Evolutionary conservation across 2,329 filamentous ascomycete species (phyloP).

Genomic region (Verticillium dahliae): DNA sequence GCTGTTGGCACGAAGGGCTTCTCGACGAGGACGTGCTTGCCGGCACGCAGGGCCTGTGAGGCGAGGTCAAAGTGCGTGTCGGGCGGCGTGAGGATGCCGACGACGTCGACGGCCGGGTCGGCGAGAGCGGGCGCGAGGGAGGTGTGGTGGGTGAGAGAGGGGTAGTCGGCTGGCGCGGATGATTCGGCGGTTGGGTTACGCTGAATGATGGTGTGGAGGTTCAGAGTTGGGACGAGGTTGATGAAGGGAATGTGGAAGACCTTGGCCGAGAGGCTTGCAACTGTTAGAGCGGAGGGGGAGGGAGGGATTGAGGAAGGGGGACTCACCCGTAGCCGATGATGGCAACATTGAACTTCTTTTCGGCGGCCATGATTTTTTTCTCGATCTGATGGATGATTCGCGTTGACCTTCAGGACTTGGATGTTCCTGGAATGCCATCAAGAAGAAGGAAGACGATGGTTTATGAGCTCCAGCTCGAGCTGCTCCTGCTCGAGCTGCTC

Average conservation of each 20-base stretch:
- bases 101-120: constrained; percentile 60
- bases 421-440: background rate
- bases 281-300: constrained; percentile 1
- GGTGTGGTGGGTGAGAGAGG: constrained; percentile 57
- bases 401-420: too few species aligned
- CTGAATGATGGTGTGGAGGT: constrained; percentile 70
- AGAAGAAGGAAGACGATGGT: background rate
- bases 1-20: constrained; percentile 75
- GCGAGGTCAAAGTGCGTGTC: constrained; percentile 62
- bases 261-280: constrained; percentile 56
- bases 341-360: constrained; percentile 41
- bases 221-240: constrained; percentile 54
- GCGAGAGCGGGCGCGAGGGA: constrained; percentile 55
- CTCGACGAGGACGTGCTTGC: constrained; percentile 75
- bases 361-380: constrained; percentile 3
- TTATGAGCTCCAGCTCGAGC: background rate
- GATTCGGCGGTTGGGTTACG: constrained; percentile 60
- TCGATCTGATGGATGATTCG: background rate
- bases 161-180: constrained; percentile 64
- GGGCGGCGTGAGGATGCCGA: constrained; percentile 66
- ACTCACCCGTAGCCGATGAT: constrained; percentile 45
- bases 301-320: background rate
- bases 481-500: background rate
- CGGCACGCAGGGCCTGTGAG: constrained; percentile 57
- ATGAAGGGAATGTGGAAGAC: constrained; percentile 82